These are phyloP conservation scores for Aristolochia fimbriata DNA, from an alignment of 164 flowering plant genomes.

Conservation along the genomic window DNA sequence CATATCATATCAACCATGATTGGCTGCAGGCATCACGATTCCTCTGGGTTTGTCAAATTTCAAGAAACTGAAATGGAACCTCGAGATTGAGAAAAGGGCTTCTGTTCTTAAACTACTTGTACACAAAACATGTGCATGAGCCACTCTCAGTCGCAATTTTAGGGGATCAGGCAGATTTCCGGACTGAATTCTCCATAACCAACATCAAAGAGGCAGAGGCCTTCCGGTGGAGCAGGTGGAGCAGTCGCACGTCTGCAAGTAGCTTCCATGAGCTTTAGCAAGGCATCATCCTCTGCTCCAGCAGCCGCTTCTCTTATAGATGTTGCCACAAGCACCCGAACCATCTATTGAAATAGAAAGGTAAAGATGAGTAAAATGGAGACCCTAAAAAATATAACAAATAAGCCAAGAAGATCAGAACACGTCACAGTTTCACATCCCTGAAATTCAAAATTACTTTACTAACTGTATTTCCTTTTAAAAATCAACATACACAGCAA, in stretches of 20 bases:
- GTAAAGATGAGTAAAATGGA: background rate
- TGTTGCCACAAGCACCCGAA: slow-evolving; percentile 93
- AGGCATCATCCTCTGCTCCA: slow-evolving; percentile 74
- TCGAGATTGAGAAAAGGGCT: background rate
- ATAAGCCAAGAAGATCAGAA: no score
- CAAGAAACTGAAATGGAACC: background rate
- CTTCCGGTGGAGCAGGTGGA: slow-evolving; percentile 96
- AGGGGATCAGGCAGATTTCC: slow-evolving; percentile 38
- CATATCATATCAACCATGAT: no score
- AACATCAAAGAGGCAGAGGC: slow-evolving; percentile 82
- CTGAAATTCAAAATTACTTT: no score
- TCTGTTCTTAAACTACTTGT: background rate
- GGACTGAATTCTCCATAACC: slow-evolving; percentile 71
- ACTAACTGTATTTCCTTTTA: no score
- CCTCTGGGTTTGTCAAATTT: background rate
- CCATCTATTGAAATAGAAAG: slow-evolving; percentile 49
- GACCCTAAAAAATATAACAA: no score
- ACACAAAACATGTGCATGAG: no score
- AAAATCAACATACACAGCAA: no score
- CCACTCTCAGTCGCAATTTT: background rate
- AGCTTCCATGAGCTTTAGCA: slow-evolving; percentile 80
- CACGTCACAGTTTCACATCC: no score
- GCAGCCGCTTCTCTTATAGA: slow-evolving; percentile 91
- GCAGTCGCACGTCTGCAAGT: slow-evolving; percentile 96
- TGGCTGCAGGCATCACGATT: no score